Base-by-base conservation (phyloP, 306 rosid genomes). In the Inga leiocalycina region DNA sequence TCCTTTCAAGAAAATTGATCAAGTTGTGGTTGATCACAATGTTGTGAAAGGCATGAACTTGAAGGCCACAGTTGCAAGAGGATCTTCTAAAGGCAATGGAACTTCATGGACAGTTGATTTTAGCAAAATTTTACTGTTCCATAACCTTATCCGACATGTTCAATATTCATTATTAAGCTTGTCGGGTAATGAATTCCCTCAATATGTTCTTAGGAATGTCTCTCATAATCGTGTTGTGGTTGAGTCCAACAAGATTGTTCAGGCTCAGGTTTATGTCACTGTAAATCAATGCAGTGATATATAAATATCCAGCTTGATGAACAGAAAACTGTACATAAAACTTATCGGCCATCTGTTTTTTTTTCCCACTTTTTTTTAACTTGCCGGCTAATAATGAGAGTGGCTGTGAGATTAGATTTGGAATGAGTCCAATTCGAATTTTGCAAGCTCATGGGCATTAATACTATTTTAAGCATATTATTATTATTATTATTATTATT, bases 21-120 rank as follows among this genome's bases (percentile, higher is more conserved):
- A 92, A 80, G 93, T 92, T 59, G 44, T 83, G 75, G 92, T 96
- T 69, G 97, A 91, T 35, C 88, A 97, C 82, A 96, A 96, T 88
- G 80, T 54, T 80, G 98, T 30, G 54, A 86, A 68, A 14, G 97
- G 99, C 34, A 96, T 96, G 99, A 79, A 85, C 17, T 5, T 84
- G 8, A 94, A 83, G 88, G 83, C 95, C 10, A 96, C 99, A 0
- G 79, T 71, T 6, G 99, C 91, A 16, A 92, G 82, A 77, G 88
- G 27, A 64, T 65, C 86, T 30, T 80, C 57, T 57, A 74, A 87
- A 79, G 95, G 97, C 84, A 92, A 90, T 81, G 94, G 95, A 59
- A 94, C 80, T 4, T 92, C 92, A 30, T 96, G 97, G 97, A 84
- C 13, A 3, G 67, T 87, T 48, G 97, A 96, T 83, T 96, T 96